Conservation (phyloP, 1,139 yeast species). For the Yamadazyma kanchanaburiensis region DNA sequence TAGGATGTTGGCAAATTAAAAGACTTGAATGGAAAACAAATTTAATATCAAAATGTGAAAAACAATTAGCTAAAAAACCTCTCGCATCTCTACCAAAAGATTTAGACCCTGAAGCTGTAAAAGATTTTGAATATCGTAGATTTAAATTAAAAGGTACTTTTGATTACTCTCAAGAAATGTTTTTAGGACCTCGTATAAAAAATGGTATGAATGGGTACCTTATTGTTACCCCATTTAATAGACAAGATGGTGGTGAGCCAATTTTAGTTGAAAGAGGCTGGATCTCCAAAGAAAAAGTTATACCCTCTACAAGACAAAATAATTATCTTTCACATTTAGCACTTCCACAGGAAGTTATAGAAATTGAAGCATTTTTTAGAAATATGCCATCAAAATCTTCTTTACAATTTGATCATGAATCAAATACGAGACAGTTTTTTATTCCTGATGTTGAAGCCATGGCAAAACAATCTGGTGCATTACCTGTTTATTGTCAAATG, state of each 20-base stretch:
- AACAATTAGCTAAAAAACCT: conserved; percentile 71
- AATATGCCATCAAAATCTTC: conserved; percentile 66
- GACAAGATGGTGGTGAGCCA: conserved; percentile 69
- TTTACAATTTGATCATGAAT: conserved; percentile 75
- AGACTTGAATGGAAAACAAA: conserved; percentile 88
- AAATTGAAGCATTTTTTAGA: conserved; percentile 70
- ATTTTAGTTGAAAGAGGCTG: conserved; percentile 89
- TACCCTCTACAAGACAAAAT: conserved; percentile 53
- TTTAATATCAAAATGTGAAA: conserved; percentile 78
- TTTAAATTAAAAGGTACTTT: conserved; percentile 73
- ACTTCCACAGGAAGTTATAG: conserved; percentile 71
- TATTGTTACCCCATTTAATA: conserved; percentile 76
- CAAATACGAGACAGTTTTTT: conserved; percentile 57
- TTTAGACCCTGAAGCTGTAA: conserved; percentile 51
- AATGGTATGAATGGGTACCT: conserved; percentile 78
- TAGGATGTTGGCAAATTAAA: conserved; percentile 93
- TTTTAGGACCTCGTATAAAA: conserved; percentile 83
- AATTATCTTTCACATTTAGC: conserved; percentile 61
- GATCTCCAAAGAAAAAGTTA: conserved; percentile 71
- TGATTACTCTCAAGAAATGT: conserved; percentile 83
- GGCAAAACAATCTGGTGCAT: conserved; percentile 64
- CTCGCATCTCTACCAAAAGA: conserved; percentile 61
- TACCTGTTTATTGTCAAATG: conserved; percentile 78
- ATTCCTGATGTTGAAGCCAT: conserved; percentile 79
- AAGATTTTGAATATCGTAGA: conserved; percentile 76